Base-by-base conservation (phyloP, 495 filamentous ascomycete species). In the Penicillium paxilli region DNA sequence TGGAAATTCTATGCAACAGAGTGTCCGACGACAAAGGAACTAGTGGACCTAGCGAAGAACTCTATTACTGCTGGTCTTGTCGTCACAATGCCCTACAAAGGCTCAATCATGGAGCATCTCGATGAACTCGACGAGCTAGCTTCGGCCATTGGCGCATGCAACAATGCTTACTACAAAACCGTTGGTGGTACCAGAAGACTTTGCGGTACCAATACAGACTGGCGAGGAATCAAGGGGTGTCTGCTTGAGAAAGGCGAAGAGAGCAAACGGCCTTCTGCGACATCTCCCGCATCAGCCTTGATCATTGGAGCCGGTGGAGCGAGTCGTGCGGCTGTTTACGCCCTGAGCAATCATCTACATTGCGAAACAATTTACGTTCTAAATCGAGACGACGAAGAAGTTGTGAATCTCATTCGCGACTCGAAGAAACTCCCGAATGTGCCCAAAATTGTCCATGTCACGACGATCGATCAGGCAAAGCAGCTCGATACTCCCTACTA, bases 161-260 rank as follows among this genome's bases (percentile, higher is more conserved):
- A 90, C 69, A 88, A 85, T n/a, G 68, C 88, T 17, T 88, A 85
- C 68, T 65, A 80, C 47, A 71, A 77, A 19, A 59, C 64, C 20
- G 69, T n/a, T n/a, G n/a, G 67, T 30, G 25, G 42, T 11, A 22
- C 38, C 12, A 60, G 64, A 17, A 68, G 69, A 11, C 75, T 82
- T 26, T 75, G 78, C 40, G 87, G 85, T n/a, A 83, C 86, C 24
- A 88, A 90, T 68, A 88, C 87, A 12, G 86, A 90, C 65, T 84
- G 82, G 49, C 74, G 83, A 42, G 86, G 86, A 12, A 77, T 88
- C 41, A 75, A 82, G 14, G 81, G 52, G 69, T 82, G 64, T 84
- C 84, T 72, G 54, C 74, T 40, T 10, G 57, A 45, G 53, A 70
- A 56, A 59, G 69, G 5, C 24, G 61, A 70, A 25, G 76, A 71